Base-by-base conservation (phyloP, 306 rosid genomes). In the Cucumis melo region DNA sequence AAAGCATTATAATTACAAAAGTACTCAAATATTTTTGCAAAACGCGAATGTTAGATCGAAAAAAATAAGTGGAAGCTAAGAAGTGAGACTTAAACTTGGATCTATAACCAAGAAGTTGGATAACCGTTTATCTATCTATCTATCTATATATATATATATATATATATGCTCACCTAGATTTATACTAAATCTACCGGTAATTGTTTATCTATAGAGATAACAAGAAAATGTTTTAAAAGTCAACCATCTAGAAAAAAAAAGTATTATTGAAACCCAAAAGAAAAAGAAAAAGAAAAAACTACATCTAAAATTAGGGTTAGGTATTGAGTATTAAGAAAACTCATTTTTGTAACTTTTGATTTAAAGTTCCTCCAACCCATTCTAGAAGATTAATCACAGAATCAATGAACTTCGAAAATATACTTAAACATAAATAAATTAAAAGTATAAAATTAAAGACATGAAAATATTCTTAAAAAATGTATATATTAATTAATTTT, bases 331-430 rank as follows among this genome's bases (percentile, higher is more conserved):
- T 66, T 41, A 10, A 66, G 54, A 39, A 41, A 41, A 66, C 19
- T 41, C 10, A n/a, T 11, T 41, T 8, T 66, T 39, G 55, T 13
- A 67, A 63, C 46, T 9, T 64, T 11, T 16, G 1, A 32, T 55
- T 7, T 32, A 0, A 2, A 44, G 24, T 21, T 11, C 57, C 21
- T 23, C 75, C 57, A 70, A 70, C 21, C 57, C 57, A 46, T 70
- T 70, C 75, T 70, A 70, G 75, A 70, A 70, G 57, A 70, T 70
- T 46, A 46, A 44, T 44, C 41, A 70, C 13, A 70, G 75, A 70
- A 70, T 70, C 54, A 46, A 54, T 17, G 6, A 51, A 42, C 54
- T 6, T 67, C 11, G 19, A 46, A 70, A 70, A 70, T 70, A 70
- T 27, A 27, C 57, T 70, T 70, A 44, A 44, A 48, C 7, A 67